A percentile compares a stretch with the other conserved stretches of the same genome.
These are phyloP conservation scores for Sicyos edulis DNA, from an alignment of 306 rosid species.

Conservation along the genomic window DNA sequence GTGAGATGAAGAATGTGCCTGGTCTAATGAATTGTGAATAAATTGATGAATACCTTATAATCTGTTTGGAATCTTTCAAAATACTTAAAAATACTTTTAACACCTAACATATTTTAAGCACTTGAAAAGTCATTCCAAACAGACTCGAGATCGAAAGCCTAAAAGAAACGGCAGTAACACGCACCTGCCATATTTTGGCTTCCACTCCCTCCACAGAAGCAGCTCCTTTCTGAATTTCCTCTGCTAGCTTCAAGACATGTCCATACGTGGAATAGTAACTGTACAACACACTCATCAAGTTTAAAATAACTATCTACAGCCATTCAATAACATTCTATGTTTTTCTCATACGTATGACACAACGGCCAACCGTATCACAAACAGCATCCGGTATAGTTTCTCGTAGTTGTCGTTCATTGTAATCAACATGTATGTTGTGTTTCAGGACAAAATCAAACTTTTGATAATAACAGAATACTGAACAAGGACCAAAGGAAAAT, in stretches of 20 bases:
- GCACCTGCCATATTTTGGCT: slow-evolving; percentile 89
- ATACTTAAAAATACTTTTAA: too few relatives aligned
- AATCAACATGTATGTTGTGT: not conserved
- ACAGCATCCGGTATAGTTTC: not conserved
- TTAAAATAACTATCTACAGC: not conserved
- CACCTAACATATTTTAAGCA: too few relatives aligned
- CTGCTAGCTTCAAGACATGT: slow-evolving; percentile 84
- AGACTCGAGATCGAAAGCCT: too few relatives aligned
- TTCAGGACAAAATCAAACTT: not conserved
- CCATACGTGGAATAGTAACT: slow-evolving; percentile 81
- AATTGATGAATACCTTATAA: not conserved
- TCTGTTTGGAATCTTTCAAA: too few relatives aligned
- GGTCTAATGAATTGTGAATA: not conserved
- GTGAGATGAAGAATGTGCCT: not conserved
- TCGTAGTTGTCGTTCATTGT: not conserved
- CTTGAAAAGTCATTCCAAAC: too few relatives aligned
- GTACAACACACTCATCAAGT: slow-evolving; percentile 11
- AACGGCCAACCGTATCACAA: not conserved
- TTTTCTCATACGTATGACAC: not conserved
- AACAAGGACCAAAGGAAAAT: not conserved
- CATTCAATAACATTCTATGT: not conserved
- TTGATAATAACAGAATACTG: not conserved
- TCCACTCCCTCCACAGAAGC: slow-evolving; percentile 88
- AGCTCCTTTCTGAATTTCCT: slow-evolving; percentile 71
- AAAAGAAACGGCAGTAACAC: not conserved